These are phyloP conservation scores for Cordyceps tenuipes DNA, from an alignment of 2,329 filamentous ascomycete species.

Conservation along the genomic window DNA sequence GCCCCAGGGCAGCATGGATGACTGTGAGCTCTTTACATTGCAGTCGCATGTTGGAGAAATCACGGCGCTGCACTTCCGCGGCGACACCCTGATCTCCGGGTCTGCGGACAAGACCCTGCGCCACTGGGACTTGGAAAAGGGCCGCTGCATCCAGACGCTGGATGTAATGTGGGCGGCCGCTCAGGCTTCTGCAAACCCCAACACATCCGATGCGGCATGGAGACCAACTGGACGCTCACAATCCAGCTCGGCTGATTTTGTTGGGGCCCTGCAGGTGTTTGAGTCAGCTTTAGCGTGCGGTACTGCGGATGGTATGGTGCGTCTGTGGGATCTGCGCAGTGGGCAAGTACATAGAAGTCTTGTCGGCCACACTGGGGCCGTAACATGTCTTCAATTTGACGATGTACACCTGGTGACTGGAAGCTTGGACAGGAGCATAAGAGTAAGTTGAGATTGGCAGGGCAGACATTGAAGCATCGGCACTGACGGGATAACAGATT, in stretches of 20 bases:
- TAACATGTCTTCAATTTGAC: conserved; percentile 93
- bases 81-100: conserved; percentile 85
- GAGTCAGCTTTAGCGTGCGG: conserved; percentile 93
- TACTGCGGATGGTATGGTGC: conserved; percentile 94
- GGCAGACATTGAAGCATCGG: neutral
- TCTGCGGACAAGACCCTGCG: conserved; percentile 95
- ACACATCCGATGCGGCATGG: conserved; percentile 58
- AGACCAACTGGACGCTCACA: conserved; percentile 57
- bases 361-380: conserved; percentile 89
- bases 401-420: conserved; percentile 92
- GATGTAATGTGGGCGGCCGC: conserved; percentile 98
- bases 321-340: conserved; percentile 91
- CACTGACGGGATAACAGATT: conserved; percentile 51
- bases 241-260: conserved; percentile 73
- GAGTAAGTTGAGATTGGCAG: conserved; percentile 52
- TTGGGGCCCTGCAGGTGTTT: conserved; percentile 90
- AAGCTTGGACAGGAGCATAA: conserved; percentile 83
- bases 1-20: conserved; percentile 71
- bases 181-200: conserved; percentile 67
- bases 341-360: conserved; percentile 95
- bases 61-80: conserved; percentile 84
- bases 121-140: conserved; percentile 95
- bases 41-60: conserved; percentile 90
- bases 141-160: conserved; percentile 93
- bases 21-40: conserved; percentile 82